Percentiles rank a stretch among this genome's conserved stretches.
Evolutionary conservation across 2,329 filamentous ascomycete species (phyloP).

Genomic region (Conoideocrella luteorostrata): DNA sequence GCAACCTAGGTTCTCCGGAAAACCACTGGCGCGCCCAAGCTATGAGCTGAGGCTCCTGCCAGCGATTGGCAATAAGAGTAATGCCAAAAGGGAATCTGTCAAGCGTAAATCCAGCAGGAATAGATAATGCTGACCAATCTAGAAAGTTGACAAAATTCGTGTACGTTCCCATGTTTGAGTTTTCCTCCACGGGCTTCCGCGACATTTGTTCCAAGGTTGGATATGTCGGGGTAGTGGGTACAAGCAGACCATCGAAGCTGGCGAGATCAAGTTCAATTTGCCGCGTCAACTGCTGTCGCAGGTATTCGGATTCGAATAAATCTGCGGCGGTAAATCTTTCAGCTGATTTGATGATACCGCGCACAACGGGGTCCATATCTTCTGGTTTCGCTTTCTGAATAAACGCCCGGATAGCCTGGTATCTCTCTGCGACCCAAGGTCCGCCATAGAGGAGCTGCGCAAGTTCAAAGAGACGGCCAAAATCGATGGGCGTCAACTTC

Average conservation of each 20-base stretch:
- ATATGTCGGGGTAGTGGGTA: slow-evolving; percentile 50
- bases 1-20: slow-evolving; percentile 10
- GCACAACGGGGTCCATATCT: slow-evolving; percentile 29
- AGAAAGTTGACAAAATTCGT: slow-evolving; percentile 57
- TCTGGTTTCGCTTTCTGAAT: slow-evolving; percentile 26
- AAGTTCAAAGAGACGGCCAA: slow-evolving; percentile 42
- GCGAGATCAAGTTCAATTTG: slow-evolving; percentile 33
- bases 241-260: slow-evolving; percentile 42
- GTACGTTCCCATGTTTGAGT: slow-evolving; percentile 48
- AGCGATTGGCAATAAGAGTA: slow-evolving; percentile 28
- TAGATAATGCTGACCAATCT: slow-evolving; percentile 46
- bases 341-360: slow-evolving; percentile 30
- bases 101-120: slow-evolving; percentile 40
- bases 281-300: slow-evolving; percentile 31
- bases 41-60: slow-evolving; percentile 27
- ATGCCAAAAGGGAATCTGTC: slow-evolving; percentile 32
- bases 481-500: slow-evolving; percentile 36
- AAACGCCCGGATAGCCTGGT: slow-evolving; percentile 43
- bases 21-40: slow-evolving; percentile 23
- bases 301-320: slow-evolving; percentile 34
- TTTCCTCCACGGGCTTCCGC: slow-evolving; percentile 45
- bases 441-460: slow-evolving; percentile 50
- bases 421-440: slow-evolving; percentile 50
- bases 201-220: slow-evolving; percentile 45
- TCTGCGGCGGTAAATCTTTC: slow-evolving; percentile 37